Percentiles rank a stretch among this genome's conserved stretches.
Evolutionary conservation across 148 eudicot species (phyloP).

Genomic region (Pouteria glomerata): DNA sequence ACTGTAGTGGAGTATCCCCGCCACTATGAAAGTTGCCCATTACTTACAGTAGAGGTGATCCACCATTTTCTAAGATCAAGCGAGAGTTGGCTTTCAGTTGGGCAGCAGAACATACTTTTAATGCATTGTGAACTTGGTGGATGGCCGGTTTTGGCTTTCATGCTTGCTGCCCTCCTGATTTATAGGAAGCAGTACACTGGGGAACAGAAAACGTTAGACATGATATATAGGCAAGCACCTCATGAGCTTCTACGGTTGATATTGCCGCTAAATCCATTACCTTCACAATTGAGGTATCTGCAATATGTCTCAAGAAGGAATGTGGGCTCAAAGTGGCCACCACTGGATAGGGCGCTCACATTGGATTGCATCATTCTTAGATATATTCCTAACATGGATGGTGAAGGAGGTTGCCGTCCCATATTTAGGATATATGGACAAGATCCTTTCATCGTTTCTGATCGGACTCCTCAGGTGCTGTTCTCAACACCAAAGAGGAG

Average conservation of each 20-base stretch:
- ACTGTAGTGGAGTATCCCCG: conserved; percentile 78
- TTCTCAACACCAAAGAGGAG: conserved; percentile 57
- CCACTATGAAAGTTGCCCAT: conserved; percentile 58
- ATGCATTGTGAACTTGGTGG: conserved; percentile 84
- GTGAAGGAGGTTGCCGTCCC: conserved; percentile 76
- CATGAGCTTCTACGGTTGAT: conserved; percentile 57
- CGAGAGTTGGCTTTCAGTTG: conserved; percentile 75
- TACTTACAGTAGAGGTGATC: conserved; percentile 65
- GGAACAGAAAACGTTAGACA: conserved; percentile 73
- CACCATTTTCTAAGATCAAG: conserved; percentile 74
- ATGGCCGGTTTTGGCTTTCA: conserved; percentile 76
- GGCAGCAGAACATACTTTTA: conserved; percentile 65
- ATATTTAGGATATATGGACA: conserved; percentile 70
- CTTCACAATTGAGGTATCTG: conserved; percentile 84
- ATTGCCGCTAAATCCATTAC: conserved; percentile 67
- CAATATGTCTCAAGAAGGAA: conserved; percentile 84
- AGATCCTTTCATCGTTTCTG: conserved; percentile 51
- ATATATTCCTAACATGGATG: conserved; percentile 67
- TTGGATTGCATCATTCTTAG: conserved; percentile 76
- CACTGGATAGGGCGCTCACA: conserved; percentile 52
- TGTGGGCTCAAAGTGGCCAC: conserved; percentile 70
- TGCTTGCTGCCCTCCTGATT: conserved; percentile 78
- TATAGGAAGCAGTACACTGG: conserved; percentile 60
- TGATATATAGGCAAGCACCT: conserved; percentile 85
- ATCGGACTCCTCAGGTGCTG: conserved; percentile 51